Conservation (phyloP, 2,329 filamentous ascomycete genomes). For the Pseudogymnoascus sp. region DNA sequence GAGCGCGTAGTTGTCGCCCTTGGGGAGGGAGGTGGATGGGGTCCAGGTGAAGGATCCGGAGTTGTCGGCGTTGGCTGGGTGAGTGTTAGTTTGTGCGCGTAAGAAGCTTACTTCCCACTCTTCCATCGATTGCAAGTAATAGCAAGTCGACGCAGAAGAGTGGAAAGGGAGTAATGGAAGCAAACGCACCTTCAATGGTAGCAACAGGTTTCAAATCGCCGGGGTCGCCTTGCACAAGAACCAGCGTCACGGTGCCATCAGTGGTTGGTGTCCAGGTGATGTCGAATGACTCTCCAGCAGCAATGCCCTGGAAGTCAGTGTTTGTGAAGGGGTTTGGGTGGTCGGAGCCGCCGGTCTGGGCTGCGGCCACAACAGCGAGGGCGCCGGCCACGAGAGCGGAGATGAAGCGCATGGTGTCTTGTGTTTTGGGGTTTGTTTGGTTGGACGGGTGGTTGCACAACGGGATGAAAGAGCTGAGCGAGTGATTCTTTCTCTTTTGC, state of each 20-base stretch:
- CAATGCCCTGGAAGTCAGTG: constrained; percentile 12
- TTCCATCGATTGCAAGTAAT: background rate
- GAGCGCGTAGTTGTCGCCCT: constrained; percentile 14
- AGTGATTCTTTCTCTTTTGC: background rate
- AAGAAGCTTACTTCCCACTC: background rate
- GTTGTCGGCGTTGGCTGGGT: constrained; percentile 11
- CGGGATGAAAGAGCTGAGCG: background rate
- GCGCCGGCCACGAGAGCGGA: constrained; percentile 14
- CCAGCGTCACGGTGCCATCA: constrained; percentile 15
- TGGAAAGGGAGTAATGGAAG: background rate
- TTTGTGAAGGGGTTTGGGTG: constrained; percentile 20
- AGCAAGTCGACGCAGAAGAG: background rate
- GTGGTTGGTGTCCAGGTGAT: constrained; percentile 17
- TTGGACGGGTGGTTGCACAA: background rate
- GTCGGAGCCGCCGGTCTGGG: constrained; percentile 9
- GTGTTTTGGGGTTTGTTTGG: background rate
- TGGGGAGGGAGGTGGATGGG: constrained; percentile 11
- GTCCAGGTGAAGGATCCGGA: constrained; percentile 15
- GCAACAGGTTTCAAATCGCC: constrained; percentile 9
- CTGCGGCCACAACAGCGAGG: constrained; percentile 13
- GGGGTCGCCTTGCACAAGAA: constrained; percentile 17
- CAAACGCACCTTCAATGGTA: constrained; percentile 14
- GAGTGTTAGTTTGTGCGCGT: constrained; percentile 10
- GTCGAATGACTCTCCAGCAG: constrained; percentile 11
- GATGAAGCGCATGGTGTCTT: constrained; percentile 21